Evolutionary conservation across 176 grass and related monocot genomes (phyloP), one percentile per base, ranked within the genome.

Genomic region (Alloteropsis semialata): DNA sequence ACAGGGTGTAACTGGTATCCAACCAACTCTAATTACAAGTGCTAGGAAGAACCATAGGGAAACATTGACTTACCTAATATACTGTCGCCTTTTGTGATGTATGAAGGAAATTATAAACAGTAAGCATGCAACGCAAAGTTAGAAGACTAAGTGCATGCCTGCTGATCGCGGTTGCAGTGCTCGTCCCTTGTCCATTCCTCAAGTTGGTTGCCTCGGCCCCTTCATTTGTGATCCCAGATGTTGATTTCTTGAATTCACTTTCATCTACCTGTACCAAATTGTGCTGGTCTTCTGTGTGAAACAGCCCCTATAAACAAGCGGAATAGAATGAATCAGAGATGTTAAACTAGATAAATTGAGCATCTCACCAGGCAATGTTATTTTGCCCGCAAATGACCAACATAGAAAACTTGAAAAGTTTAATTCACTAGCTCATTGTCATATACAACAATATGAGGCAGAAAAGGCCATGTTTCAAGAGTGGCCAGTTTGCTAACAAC

Each of bases 111-210:
- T 49, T 84, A 91, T 84, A 87, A 81, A 88, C 79, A 77, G 71
- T 81, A 87, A 81, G 72, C 71, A 85, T 91, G 81, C 76, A 87
- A 80, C 57, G 18, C 71, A 91, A 91, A 81, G 56, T 84, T 60
- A 87, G 64, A 76, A 84, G 82, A 64, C 71, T 81, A 87, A 89
- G 80, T 70, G 48, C 76, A 89, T 92, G 87, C 90, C 90, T 89
- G 84, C 80, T 72, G 57, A 83, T 75, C 6, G 45, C 17, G 0
- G 69, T 70, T 36, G 68, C 72, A 27, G 56, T 77, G 70, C 48
- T 66, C 24, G 33, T 39, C 75, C 24, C 84, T 57, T 89, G 28
- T 59, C 59, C 87, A 81, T 71, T 55, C 39, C 75, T 78, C 9
- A 8, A 41, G 22, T 53, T 17, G 10, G 38, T 67, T 88, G 70